These are phyloP conservation scores for Protea cynaroides DNA, from an alignment of 164 flowering plant species.

Conservation along the genomic window DNA sequence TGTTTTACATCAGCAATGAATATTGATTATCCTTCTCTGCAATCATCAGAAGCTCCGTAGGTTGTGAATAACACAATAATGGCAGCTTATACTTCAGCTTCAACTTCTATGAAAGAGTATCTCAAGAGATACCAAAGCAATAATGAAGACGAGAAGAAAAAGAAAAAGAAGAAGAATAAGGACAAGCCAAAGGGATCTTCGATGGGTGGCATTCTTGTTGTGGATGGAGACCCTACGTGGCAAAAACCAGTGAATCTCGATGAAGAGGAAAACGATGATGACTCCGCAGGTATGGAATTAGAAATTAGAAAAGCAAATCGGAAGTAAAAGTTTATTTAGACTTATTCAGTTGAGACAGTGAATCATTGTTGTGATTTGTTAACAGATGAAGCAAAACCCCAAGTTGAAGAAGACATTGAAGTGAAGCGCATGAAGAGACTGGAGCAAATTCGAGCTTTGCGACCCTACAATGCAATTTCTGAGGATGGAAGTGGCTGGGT, in stretches of 20 bases:
- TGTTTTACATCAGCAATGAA: no score
- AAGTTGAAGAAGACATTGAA: constrained; percentile 80
- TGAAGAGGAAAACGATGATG: constrained; percentile 42
- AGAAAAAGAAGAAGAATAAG: constrained; percentile 49
- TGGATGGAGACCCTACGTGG: constrained; percentile 93
- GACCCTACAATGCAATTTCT: constrained; percentile 62
- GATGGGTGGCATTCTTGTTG: constrained; percentile 49
- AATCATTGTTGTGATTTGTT: constrained; percentile 2
- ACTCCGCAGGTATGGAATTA: constrained; percentile 46
- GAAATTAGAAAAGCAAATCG: background rate
- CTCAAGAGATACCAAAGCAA: constrained; percentile 55
- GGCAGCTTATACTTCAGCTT: constrained; percentile 25
- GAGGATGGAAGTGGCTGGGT: constrained; percentile 99
- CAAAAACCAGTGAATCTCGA: constrained; percentile 52
- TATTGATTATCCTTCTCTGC: no score
- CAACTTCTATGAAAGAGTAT: constrained; percentile 52
- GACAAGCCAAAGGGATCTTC: constrained; percentile 25
- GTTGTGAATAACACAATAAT: constrained; percentile 8
- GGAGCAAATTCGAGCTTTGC: constrained; percentile 50
- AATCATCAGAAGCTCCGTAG: no score
- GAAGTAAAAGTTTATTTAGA: background rate
- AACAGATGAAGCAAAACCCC: constrained; percentile 67
- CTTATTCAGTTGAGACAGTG: background rate
- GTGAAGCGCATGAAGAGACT: constrained; percentile 79
- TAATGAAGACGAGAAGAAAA: constrained; percentile 25